Percentiles rank a stretch among this genome's conserved stretches.
These are phyloP conservation scores for Nakazawaea ishiwadae DNA, from an alignment of 805 yeast species.

Conservation along the genomic window DNA sequence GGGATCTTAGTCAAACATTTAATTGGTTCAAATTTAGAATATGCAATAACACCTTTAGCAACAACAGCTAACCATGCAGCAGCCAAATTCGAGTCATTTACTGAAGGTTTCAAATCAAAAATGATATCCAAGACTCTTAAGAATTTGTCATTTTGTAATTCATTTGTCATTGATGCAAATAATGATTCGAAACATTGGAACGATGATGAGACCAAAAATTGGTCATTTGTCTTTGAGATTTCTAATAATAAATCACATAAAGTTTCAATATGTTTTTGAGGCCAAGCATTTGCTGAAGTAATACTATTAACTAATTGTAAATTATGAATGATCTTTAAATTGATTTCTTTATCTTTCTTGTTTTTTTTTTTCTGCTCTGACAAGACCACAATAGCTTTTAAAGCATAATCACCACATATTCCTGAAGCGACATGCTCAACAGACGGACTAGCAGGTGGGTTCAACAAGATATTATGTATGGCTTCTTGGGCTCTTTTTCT, in stretches of 20 bases:
- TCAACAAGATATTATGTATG: constrained; percentile 53
- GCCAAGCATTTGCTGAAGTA: constrained; percentile 79
- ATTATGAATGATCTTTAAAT: constrained; percentile 63
- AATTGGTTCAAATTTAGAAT: constrained; percentile 39
- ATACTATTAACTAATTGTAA: constrained; percentile 73
- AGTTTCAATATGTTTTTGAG: constrained; percentile 57
- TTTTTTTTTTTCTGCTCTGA: constrained; percentile 32
- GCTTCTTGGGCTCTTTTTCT: constrained; percentile 94
- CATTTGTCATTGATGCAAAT: constrained; percentile 55
- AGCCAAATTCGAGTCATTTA: constrained; percentile 78
- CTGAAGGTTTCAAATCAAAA: constrained; percentile 74
- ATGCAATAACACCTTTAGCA: constrained; percentile 62
- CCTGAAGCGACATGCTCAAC: constrained; percentile 75
- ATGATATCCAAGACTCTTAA: constrained; percentile 62
- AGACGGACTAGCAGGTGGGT: constrained; percentile 74
- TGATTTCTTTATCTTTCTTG: constrained; percentile 43
- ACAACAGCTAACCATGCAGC: constrained; percentile 93
- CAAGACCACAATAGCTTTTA: constrained; percentile 46
- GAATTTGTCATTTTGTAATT: constrained; percentile 57
- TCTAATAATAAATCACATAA: constrained; percentile 75
- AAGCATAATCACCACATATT: constrained; percentile 62
- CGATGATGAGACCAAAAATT: constrained; percentile 74
- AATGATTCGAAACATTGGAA: constrained; percentile 81
- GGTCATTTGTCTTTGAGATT: constrained; percentile 78
- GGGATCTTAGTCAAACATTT: constrained; percentile 55